Evolutionary conservation across 345 rosid genomes (phyloP).

Genomic region (Pistacia integerrima): DNA sequence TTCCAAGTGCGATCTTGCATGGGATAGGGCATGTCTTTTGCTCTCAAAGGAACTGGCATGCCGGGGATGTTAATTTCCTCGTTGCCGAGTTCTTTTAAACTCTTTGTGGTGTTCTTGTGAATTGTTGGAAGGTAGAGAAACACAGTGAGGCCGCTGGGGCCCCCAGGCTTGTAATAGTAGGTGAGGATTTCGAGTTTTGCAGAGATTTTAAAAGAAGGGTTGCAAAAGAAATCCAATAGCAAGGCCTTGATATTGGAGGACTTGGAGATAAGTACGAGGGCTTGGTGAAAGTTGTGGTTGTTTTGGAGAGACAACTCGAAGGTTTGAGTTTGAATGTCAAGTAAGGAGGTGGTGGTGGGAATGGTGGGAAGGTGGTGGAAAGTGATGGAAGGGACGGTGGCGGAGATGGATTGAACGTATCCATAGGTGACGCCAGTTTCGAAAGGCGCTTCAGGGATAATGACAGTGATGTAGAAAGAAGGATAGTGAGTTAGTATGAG

Average conservation of each 20-base stretch:
- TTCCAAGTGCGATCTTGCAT: slow-evolving; percentile 3
- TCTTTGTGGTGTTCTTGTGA: not conserved
- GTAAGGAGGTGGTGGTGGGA: not conserved
- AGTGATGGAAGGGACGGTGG: slow-evolving; percentile 16
- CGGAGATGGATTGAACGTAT: slow-evolving; percentile 7
- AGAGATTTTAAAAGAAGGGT: slow-evolving; percentile 13
- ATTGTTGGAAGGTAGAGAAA: slow-evolving; percentile 18
- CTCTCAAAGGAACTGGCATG: slow-evolving; percentile 10
- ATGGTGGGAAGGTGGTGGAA: slow-evolving; percentile 18
- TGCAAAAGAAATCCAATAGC: slow-evolving; percentile 21
- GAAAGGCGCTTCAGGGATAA: slow-evolving; percentile 7
- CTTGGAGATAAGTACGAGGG: slow-evolving; percentile 8
- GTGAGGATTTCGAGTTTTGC: slow-evolving; percentile 20
- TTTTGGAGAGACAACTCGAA: slow-evolving; percentile 7
- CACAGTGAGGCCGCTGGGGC: slow-evolving; percentile 16
- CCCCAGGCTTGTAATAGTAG: slow-evolving; percentile 24
- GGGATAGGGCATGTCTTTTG: slow-evolving; percentile 19
- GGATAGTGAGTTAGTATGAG: not conserved
- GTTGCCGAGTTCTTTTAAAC: slow-evolving; percentile 15
- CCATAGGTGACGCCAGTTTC: slow-evolving; percentile 10
- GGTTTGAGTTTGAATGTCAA: not conserved
- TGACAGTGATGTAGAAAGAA: slow-evolving; percentile 14
- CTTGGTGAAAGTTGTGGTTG: slow-evolving; percentile 17
- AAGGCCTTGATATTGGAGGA: not conserved
- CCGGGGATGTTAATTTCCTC: slow-evolving; percentile 11